Conservation (phyloP, 495 filamentous ascomycete species). For the Penicillium turbatum region DNA sequence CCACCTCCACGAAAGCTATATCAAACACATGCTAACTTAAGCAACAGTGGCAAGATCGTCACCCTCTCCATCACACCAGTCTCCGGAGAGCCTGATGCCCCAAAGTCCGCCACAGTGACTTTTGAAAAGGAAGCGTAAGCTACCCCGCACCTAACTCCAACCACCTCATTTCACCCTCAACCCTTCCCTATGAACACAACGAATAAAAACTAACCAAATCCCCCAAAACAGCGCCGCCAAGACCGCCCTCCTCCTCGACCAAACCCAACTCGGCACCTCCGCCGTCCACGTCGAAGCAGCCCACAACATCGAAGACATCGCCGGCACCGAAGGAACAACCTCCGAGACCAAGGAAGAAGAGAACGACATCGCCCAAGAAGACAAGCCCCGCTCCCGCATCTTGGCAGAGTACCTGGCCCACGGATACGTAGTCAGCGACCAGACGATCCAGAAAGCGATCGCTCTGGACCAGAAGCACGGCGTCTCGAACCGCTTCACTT, state of each 20-base stretch:
- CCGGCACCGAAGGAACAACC: slow-evolving; percentile 46
- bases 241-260: slow-evolving; percentile 92
- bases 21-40: slow-evolving; percentile 21
- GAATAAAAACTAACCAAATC: background rate
- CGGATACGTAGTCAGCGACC: slow-evolving; percentile 83
- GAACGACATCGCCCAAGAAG: slow-evolving; percentile 79
- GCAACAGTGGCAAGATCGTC: slow-evolving; percentile 82
- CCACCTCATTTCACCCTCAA: background rate
- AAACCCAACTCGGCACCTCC: slow-evolving; percentile 81
- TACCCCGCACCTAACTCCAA: slow-evolving; percentile 27
- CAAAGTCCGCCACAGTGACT: slow-evolving; percentile 80
- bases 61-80: slow-evolving; percentile 69
- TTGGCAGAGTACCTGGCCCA: slow-evolving; percentile 93
- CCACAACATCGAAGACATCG: slow-evolving; percentile 60
- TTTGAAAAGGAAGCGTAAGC: slow-evolving; percentile 88
- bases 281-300: slow-evolving; percentile 73
- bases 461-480: slow-evolving; percentile 87
- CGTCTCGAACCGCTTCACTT: slow-evolving; percentile 70
- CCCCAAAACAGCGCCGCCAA: slow-evolving; percentile 63
- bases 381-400: slow-evolving; percentile 90
- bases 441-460: slow-evolving; percentile 79
- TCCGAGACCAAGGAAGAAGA: slow-evolving; percentile 52
- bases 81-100: slow-evolving; percentile 51
- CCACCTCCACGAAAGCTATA: slow-evolving; percentile 16
- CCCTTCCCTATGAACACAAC: background rate